Evolutionary conservation across 2,329 filamentous ascomycete species (phyloP), one percentile per base, ranked within the genome.

Genomic region (Scleromitrula shiraiana): DNA sequence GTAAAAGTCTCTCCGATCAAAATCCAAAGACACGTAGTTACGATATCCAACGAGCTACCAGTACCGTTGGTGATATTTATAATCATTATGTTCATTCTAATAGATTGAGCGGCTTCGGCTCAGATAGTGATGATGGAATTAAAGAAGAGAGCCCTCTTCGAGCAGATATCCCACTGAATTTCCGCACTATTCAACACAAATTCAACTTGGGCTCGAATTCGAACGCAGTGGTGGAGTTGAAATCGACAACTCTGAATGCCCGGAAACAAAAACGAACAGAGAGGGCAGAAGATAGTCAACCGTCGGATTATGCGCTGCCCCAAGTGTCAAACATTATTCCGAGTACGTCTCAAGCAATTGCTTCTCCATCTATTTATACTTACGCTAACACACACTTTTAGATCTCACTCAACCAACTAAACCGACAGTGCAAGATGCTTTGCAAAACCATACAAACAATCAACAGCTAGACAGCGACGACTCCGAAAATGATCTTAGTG

Each of bases 41-140:
- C 50, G 24, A 27, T 50, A 23, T 54, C 27, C 29, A 29, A 14
- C 29, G 45, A 20, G 56, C 59, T 26, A 53, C 55, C 27, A 62
- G 59, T 24, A 63, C 61, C 4, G 50, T 63, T 35, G 58, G 56
- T 5, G 59, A 62, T 14, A 60, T 62, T 4, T 57, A 58, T 41
- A 50, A 42, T n/a, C 54, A 58, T 9, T 62, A 62, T 32, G 36
- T 54, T 24, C 47, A 33, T 15, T 50, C 35, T 9, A 50, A 51
- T 15, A 48, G 43, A 9, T 17, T 37, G 19, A 24, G 43, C 9
- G 42, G 45, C 29, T 17, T 32, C 9, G 40, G 38, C 10, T 37
- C 29, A 3, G 46, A 45, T 38, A 46, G 41, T n/a, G 38, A 50
- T 20, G 40, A 44, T 44, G 46, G 29, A 17, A 8, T 20, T 10